Evolutionary conservation across 1,284 basidiomycete species (phyloP).

Genomic region (Tilletia indica): DNA sequence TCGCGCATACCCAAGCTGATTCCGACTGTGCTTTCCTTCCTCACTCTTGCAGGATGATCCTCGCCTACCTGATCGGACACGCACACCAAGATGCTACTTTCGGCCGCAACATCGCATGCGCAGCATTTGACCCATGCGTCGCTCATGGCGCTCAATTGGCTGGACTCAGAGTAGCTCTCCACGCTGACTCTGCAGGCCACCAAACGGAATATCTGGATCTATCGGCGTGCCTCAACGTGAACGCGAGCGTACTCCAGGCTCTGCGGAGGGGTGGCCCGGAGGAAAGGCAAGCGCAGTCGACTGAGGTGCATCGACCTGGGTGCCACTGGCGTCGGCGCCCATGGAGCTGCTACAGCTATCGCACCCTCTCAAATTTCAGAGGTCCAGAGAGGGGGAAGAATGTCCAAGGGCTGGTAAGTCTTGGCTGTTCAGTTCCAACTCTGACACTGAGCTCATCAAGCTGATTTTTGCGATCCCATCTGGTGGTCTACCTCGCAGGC

Average conservation of each 20-base stretch:
- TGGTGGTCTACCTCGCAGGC: slow-evolving; percentile 63
- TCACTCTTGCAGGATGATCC: slow-evolving; percentile 81
- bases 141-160: slow-evolving; percentile 1
- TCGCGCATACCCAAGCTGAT: too few relatives aligned
- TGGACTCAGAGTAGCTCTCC: not conserved
- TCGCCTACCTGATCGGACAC: slow-evolving; percentile 86
- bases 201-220: not conserved
- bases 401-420: slow-evolving; percentile 12
- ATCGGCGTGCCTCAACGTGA: slow-evolving; percentile 11
- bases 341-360: not conserved
- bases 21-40: slow-evolving; percentile 18
- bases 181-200: not conserved
- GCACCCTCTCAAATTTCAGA: not conserved
- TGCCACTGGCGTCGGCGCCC: slow-evolving; percentile 5
- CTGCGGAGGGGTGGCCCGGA: not conserved
- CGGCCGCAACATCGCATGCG: not conserved
- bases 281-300: slow-evolving; percentile 53
- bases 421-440: not conserved
- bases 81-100: slow-evolving; percentile 73
- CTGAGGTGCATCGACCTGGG: not conserved
- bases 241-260: not conserved
- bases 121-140: slow-evolving; percentile 1
- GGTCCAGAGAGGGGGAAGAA: slow-evolving; percentile 53
- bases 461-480: too few relatives aligned
- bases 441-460: too few relatives aligned